phyloP scores from a whole-genome alignment of 1,139 yeast species.

The Petasospora fabianii region DNA sequence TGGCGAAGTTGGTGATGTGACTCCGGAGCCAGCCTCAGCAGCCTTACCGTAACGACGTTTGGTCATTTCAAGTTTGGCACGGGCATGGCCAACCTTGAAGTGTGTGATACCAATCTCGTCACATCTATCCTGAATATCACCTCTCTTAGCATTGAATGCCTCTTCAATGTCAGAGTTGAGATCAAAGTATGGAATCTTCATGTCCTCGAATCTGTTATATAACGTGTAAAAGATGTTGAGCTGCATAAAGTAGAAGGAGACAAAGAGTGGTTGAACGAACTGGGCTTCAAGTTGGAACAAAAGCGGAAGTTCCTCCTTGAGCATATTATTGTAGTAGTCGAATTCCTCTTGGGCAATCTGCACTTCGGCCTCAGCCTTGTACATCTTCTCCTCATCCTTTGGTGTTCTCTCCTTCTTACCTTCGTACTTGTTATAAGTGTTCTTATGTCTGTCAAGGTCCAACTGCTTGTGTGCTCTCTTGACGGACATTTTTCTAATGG shows the following conservation, averaged over 20 bases:
- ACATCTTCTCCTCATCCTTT: constrained; percentile 88
- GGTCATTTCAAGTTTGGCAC: constrained; percentile 76
- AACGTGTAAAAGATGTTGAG: constrained; percentile 91
- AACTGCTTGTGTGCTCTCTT: constrained; percentile 94
- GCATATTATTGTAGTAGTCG: constrained; percentile 91
- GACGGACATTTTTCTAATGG: constrained; percentile 87
- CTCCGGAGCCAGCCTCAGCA: constrained; percentile 37
- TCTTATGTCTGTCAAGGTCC: constrained; percentile 84
- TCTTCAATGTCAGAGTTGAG: constrained; percentile 77
- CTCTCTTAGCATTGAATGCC: constrained; percentile 76
- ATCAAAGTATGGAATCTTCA: constrained; percentile 95
- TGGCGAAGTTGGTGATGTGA: constrained; percentile 33
- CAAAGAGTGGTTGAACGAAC: constrained; percentile 88
- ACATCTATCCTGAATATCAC: constrained; percentile 83
- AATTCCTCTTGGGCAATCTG: constrained; percentile 93
- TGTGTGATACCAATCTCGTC: constrained; percentile 86
- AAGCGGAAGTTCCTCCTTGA: constrained; percentile 84
- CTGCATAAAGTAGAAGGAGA: constrained; percentile 95
- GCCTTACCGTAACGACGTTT: constrained; percentile 66
- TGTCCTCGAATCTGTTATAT: constrained; percentile 86
- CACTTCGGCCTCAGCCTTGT: constrained; percentile 83
- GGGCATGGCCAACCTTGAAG: constrained; percentile 86
- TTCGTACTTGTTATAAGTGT: constrained; percentile 66
- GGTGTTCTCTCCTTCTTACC: constrained; percentile 77
- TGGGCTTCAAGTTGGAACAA: constrained; percentile 86